A percentile compares a stretch with the other conserved stretches of the same genome.
These are phyloP conservation scores for Malus orientalis DNA, from an alignment of 306 rosid genomes.

Conservation along the genomic window DNA sequence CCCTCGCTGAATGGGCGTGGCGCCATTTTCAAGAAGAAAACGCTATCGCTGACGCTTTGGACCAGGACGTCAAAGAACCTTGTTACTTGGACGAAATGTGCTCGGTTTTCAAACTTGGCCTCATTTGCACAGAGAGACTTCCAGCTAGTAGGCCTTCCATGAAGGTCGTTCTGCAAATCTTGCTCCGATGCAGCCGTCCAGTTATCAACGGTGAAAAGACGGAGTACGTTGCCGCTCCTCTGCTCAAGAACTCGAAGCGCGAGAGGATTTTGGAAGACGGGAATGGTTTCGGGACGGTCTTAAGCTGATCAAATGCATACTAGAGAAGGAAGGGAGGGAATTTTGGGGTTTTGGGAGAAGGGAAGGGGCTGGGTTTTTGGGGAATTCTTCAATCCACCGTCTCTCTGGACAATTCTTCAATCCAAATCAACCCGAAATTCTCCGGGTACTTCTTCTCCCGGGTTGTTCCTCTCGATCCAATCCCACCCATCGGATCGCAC, in stretches of 20 bases:
- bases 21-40: conserved; percentile 28
- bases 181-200: conserved; percentile 22
- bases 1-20: conserved; percentile 71
- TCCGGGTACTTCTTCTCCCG: conserved; percentile 61
- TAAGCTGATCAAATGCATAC: no score
- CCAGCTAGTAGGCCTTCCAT: conserved; percentile 66
- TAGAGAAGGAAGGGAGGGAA: no score
- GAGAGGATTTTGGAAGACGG: conserved; percentile 25
- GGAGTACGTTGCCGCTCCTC: conserved; percentile 37
- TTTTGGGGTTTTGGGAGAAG: no score
- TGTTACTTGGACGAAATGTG: conserved; percentile 45
- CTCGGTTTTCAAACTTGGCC: conserved; percentile 52
- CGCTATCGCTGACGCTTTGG: conserved; percentile 39
- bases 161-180: conserved; percentile 47
- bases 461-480: conserved; percentile 58
- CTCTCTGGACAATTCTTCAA: conserved; percentile 20
- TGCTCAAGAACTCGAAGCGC: conserved; percentile 43
- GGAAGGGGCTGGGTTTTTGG: no score
- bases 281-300: background rate
- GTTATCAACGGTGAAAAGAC: conserved; percentile 10
- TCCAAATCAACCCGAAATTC: conserved; percentile 68
- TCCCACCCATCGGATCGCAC: conserved; percentile 18
- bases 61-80: conserved; percentile 41
- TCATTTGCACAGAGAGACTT: conserved; percentile 40
- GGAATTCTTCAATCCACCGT: no score